Evolutionary conservation across 306 rosid species (phyloP).

Genomic region (Rosa multiflora): DNA sequence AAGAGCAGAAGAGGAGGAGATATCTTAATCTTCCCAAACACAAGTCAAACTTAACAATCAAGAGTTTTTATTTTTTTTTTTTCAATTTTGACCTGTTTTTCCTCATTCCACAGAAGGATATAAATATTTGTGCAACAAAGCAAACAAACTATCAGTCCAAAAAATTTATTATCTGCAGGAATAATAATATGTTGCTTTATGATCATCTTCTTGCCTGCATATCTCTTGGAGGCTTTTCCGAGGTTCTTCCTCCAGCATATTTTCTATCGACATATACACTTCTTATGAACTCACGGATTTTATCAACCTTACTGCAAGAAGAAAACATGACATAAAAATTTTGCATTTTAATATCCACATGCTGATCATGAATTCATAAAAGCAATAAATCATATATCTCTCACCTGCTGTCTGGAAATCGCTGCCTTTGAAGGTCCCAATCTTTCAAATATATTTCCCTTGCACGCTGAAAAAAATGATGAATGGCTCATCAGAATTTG

Average conservation of each 20-base stretch:
- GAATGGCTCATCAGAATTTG: conserved; percentile 28
- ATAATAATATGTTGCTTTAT: background rate
- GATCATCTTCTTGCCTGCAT: conserved; percentile 60
- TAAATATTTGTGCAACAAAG: background rate
- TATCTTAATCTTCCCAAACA: background rate
- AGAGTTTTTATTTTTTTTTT: background rate
- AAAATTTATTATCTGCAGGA: background rate
- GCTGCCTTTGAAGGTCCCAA: conserved; percentile 90
- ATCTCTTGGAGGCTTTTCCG: conserved; percentile 83
- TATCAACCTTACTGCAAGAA: conserved; percentile 72
- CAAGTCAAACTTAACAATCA: background rate
- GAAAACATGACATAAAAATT: conserved; percentile 23
- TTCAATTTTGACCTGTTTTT: background rate
- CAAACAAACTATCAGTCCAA: background rate
- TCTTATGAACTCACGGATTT: conserved; percentile 77
- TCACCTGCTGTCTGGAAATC: conserved; percentile 79
- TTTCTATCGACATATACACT: conserved; percentile 69
- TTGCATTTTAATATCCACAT: background rate
- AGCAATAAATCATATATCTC: conserved; percentile 18
- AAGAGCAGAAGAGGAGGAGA: background rate
- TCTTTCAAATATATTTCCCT: conserved; percentile 74
- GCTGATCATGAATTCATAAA: background rate
- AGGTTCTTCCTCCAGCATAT: conserved; percentile 64
- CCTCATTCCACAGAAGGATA: background rate
- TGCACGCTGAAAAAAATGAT: conserved; percentile 63